These are phyloP conservation scores for Amylostereum chailletii DNA, from an alignment of 1,284 basidiomycete genomes.

Conservation along the genomic window DNA sequence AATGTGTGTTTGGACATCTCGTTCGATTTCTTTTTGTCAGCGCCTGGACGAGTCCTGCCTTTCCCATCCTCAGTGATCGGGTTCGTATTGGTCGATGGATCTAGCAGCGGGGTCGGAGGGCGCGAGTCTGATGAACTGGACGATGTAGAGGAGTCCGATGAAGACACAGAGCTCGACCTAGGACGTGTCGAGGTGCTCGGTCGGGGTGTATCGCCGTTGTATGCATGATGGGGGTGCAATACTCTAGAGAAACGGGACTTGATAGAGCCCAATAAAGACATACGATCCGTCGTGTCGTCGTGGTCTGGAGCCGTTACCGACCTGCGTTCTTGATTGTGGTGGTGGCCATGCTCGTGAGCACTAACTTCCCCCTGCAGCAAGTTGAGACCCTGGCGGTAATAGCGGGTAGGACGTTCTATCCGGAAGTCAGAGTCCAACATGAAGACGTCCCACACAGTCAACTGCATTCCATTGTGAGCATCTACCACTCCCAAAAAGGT, in stretches of 20 bases:
- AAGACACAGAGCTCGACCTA: conserved; percentile 16
- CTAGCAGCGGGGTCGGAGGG: conserved; percentile 47
- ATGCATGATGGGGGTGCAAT: conserved; percentile 22
- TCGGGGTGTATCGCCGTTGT: conserved; percentile 3
- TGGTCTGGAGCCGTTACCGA: conserved; percentile 15
- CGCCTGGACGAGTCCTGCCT: conserved; percentile 17
- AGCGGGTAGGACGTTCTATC: conserved; percentile 72
- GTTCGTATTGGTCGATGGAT: conserved; percentile 67
- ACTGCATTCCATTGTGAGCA: conserved; percentile 28
- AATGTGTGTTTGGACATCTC: conserved; percentile 90
- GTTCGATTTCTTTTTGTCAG: conserved; percentile 23
- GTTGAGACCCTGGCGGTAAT: conserved; percentile 71
- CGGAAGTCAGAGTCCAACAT: conserved; percentile 86
- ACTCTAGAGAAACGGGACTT: conserved; percentile 38
- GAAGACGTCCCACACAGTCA: conserved; percentile 88
- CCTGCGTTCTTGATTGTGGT: conserved; percentile 12
- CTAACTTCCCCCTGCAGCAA: conserved; percentile 34
- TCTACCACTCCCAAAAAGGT: neutral
- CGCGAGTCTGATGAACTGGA: conserved; percentile 24
- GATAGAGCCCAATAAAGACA: conserved; percentile 42
- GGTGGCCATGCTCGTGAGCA: conserved; percentile 18
- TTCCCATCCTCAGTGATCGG: conserved; percentile 30
- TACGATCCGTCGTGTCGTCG: conserved; percentile 14
- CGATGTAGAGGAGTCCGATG: conserved; percentile 24
- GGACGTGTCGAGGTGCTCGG: conserved; percentile 10